Conservation (phyloP, 2,329 filamentous ascomycete genomes). For the Ceratocystis ficicola region DNA sequence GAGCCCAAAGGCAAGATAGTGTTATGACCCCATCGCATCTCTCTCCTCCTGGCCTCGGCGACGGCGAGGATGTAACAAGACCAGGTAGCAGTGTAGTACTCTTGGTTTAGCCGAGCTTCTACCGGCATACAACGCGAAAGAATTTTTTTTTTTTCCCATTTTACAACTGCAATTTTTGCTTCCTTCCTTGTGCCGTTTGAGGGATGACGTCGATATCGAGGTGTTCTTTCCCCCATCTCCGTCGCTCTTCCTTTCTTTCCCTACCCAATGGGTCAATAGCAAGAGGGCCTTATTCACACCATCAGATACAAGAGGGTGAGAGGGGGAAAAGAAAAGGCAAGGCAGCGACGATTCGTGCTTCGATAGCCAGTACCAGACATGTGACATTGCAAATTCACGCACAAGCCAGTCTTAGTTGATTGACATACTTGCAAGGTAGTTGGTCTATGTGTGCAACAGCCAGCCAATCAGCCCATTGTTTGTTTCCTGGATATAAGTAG, state of each 20-base stretch:
- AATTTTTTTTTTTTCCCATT: background rate
- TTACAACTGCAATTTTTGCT: background rate
- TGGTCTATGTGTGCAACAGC: background rate
- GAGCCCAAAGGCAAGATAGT: no score
- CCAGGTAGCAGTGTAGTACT: background rate
- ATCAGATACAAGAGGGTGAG: background rate
- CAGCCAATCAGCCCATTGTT: constrained; percentile 1
- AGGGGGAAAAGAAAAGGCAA: background rate
- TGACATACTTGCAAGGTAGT: background rate
- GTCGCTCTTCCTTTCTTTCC: background rate
- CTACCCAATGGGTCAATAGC: background rate
- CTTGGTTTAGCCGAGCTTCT: background rate
- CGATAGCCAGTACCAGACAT: background rate
- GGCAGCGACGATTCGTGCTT: background rate
- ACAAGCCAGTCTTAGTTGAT: background rate
- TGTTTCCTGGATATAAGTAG: background rate
- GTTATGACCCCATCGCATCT: no score
- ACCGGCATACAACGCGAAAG: background rate
- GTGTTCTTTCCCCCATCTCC: background rate
- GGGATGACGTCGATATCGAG: background rate
- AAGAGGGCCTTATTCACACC: background rate
- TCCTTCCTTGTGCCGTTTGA: background rate
- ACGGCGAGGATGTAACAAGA: no score
- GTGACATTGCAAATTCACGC: background rate
- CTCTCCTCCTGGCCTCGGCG: no score